Evolutionary conservation across 108 stramenopile genomes (phyloP).

Genomic region (Pseudonitzschia multiseries): DNA sequence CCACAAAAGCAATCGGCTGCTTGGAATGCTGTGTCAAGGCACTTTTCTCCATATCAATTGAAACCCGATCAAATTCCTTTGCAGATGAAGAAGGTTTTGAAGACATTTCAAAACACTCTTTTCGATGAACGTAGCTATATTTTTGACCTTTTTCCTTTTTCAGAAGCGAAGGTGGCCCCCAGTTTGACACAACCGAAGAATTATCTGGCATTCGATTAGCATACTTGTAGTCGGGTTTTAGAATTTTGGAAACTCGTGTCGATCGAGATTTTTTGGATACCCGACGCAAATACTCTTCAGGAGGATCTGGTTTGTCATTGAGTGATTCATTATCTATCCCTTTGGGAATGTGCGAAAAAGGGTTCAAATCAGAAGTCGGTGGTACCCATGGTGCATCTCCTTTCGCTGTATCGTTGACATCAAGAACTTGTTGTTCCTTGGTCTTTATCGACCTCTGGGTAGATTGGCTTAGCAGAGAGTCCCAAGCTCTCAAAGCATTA

Average conservation of each 20-base stretch:
- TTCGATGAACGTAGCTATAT: not conserved
- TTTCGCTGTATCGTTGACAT: not conserved
- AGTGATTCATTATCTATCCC: not conserved
- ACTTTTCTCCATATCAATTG: not conserved
- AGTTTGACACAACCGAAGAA: constrained; percentile 22
- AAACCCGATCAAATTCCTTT: not conserved
- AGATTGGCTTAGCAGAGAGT: not conserved
- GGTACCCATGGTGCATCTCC: constrained; percentile 23
- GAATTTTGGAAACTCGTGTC: not conserved
- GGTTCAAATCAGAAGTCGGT: constrained; percentile 19
- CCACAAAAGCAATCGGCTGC: not conserved
- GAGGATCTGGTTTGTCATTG: constrained; percentile 21
- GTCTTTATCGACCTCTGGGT: not conserved
- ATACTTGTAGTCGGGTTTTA: constrained; percentile 1
- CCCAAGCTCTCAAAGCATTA: constrained; percentile 4
- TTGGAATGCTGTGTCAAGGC: not conserved
- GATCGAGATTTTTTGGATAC: not conserved
- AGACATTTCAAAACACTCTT: not conserved
- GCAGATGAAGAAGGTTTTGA: not conserved
- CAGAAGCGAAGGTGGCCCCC: constrained; percentile 26
- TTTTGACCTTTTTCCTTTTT: not conserved
- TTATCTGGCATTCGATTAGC: constrained; percentile 12
- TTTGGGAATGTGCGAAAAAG: constrained; percentile 19
- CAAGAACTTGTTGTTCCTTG: not conserved
- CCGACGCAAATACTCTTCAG: not conserved